Conservation (phyloP, 169 alveolate species). For the Plasmodium gaboni region DNA sequence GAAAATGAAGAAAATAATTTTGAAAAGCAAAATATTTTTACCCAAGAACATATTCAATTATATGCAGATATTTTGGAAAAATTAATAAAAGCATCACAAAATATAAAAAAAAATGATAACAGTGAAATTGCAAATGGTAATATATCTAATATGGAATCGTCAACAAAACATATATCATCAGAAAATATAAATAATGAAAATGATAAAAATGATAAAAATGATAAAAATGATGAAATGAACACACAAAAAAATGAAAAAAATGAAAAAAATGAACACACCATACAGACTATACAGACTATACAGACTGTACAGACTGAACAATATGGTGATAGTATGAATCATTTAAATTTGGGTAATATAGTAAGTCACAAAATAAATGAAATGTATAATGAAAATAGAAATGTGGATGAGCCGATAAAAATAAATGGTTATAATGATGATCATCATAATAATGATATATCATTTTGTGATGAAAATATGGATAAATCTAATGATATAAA, state of each 20-base stretch:
- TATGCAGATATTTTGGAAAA: conserved; percentile 44
- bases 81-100: conserved; percentile 13
- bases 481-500: too few species aligned
- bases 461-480: too few species aligned
- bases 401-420: neutral
- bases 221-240: neutral
- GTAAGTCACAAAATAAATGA: neutral
- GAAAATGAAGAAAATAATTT: neutral
- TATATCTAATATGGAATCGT: neutral
- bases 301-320: neutral
- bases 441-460: neutral
- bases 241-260: neutral
- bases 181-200: neutral
- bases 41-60: conserved; percentile 51
- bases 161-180: neutral
- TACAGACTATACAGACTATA: too few species aligned
- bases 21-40: conserved; percentile 24
- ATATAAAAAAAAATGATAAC: neutral
- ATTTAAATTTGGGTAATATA: neutral
- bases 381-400: conserved; percentile 2
- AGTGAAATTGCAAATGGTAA: neutral
- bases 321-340: neutral
- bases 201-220: neutral
- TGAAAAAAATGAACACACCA: too few species aligned
- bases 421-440: neutral